Evolutionary conservation across 1,284 basidiomycete genomes (phyloP).

Genomic region (Boletus calvinii): DNA sequence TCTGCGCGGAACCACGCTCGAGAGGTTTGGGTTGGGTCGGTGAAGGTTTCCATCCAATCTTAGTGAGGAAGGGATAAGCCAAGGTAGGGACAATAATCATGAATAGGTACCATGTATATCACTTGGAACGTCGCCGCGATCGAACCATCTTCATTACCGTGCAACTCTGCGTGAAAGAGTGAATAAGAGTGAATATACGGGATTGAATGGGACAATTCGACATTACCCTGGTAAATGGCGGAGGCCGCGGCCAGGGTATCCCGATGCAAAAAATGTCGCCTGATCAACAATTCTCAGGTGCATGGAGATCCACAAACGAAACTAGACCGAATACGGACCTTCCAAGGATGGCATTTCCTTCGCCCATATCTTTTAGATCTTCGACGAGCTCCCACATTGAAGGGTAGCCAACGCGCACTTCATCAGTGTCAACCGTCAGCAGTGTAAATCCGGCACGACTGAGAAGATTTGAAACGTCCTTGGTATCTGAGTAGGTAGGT

Average conservation of each 20-base stretch:
- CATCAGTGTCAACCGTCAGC: conserved; percentile 94
- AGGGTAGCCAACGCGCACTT: conserved; percentile 89
- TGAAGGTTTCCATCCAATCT: conserved; percentile 99
- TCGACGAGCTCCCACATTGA: conserved; percentile 96
- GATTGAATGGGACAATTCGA: not conserved
- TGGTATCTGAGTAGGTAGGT: conserved; percentile 58
- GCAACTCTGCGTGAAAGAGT: conserved; percentile 57
- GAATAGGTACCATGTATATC: conserved; percentile 79
- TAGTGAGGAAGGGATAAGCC: conserved; percentile 1
- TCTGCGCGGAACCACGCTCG: conserved; percentile 80
- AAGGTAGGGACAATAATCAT: not conserved
- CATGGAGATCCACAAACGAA: not conserved
- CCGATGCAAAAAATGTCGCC: conserved; percentile 69
- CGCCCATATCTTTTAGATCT: conserved; percentile 95
- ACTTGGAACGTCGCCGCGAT: conserved; percentile 96
- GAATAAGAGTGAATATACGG: conserved; percentile 6
- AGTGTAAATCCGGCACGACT: conserved; percentile 92
- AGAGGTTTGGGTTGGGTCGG: conserved; percentile 83
- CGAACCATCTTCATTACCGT: conserved; percentile 79
- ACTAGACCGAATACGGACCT: conserved; percentile 44
- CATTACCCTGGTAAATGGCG: conserved; percentile 86
- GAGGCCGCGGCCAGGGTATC: conserved; percentile 91
- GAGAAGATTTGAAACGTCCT: conserved; percentile 89
- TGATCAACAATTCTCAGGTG: conserved; percentile 28
- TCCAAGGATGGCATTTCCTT: conserved; percentile 88